Base-by-base conservation (phyloP, 1,284 basidiomycete genomes). In the Ustilago nuda region DNA sequence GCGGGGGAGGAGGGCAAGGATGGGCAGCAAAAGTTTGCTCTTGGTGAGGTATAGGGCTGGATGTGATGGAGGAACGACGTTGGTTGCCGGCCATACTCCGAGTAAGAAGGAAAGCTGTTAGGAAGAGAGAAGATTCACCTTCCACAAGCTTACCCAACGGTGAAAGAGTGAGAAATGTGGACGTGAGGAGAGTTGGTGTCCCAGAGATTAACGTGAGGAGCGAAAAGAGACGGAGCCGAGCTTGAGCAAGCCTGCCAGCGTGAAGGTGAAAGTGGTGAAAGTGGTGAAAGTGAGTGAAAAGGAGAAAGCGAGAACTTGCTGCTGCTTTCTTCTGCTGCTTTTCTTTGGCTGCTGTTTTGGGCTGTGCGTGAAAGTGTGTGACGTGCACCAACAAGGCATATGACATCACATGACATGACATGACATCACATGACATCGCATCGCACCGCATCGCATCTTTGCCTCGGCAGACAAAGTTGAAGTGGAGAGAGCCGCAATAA, bases 21-120 rank as follows among this genome's bases (percentile, higher is more conserved):
- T 39, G 6, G 12, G 41, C 35, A 19, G 52, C 45, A 33, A 46
- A 50, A n/a, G 60, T 12, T 32, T 8, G 13, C 23, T 23, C 30
- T 23, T 30, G 27, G 30, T 33, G 19, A 27, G 8, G 13, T 61
- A 32, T 27, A 35, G 41, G n/a, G 56, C 50, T 8, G 19, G 48
- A 46, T 23, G 58, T 32, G 19, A 19, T 35, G 60, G 48, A 50
- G 30, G 43, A 45, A 19, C 43, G 43, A 45, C 43, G 19, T 45
- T 45, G n/a, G 37, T 8, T 46, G 37, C 66, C 59, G 69, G 56
- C 43, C 69, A 72, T 72, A 52, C 64, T 66, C 69, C 63, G 63
- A 62, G 23, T 41, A 5, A 17, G 30, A 48, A 36, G 37, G 32
- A 27, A 33, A 19, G 48, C 36, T 17, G 54, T 17, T 56, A 12